Evolutionary conservation across 2,329 filamentous ascomycete species (phyloP).

Genomic region (Colletotrichum cereale): DNA sequence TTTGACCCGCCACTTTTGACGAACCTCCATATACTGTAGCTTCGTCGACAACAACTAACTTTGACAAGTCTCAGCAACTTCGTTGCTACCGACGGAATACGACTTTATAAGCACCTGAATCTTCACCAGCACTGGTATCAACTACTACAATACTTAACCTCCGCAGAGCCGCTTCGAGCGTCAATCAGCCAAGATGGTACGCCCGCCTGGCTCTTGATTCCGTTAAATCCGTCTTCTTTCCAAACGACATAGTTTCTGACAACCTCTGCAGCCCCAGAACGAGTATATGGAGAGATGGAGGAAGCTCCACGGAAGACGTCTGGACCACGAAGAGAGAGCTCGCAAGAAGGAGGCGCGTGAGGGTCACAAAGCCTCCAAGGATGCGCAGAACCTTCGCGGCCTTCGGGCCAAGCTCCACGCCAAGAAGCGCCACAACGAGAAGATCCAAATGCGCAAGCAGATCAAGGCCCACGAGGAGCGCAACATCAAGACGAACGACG

Average conservation of each 20-base stretch:
- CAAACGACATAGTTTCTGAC: background rate
- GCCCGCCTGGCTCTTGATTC: background rate
- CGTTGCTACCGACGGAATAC: background rate
- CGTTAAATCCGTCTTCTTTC: background rate
- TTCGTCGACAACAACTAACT: background rate
- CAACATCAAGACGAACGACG: slow-evolving; percentile 89
- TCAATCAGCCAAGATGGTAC: slow-evolving; percentile 34
- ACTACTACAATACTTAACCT: background rate
- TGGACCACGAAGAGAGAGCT: slow-evolving; percentile 87
- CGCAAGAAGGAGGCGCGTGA: slow-evolving; percentile 92
- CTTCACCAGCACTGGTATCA: background rate
- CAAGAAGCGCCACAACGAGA: slow-evolving; percentile 94
- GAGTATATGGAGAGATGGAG: slow-evolving; percentile 73
- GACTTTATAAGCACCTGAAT: background rate
- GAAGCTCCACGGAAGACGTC: slow-evolving; percentile 63
- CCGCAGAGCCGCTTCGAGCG: slow-evolving; percentile 30
- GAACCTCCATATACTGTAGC: background rate
- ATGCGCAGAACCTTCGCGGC: slow-evolving; percentile 93
- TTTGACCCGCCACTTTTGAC: slow-evolving; percentile 36
- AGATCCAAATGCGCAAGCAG: slow-evolving; percentile 96
- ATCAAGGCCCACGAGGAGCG: slow-evolving; percentile 97
- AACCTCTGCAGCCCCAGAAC: slow-evolving; percentile 74
- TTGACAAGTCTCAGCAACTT: slow-evolving; percentile 1
- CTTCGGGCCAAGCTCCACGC: slow-evolving; percentile 93
- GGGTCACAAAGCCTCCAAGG: slow-evolving; percentile 86